phyloP scores from a whole-genome alignment of 768 basidiomycete genomes.

The Amanita brunnescens region DNA sequence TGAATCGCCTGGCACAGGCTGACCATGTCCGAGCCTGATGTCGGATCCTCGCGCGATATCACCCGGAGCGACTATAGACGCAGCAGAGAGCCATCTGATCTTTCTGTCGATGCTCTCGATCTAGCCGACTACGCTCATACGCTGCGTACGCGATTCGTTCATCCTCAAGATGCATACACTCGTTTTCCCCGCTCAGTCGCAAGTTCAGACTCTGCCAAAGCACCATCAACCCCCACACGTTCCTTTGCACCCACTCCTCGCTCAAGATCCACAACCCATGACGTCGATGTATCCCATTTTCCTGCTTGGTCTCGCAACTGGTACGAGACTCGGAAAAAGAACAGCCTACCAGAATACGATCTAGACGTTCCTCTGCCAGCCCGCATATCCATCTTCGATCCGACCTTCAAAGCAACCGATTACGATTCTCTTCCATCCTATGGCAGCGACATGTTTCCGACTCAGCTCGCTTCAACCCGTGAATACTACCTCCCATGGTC shows the following conservation, averaged over 20 bases:
- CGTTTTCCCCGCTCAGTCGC: conserved; percentile 19
- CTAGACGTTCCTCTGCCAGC: conserved; percentile 16
- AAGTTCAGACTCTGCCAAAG: no score
- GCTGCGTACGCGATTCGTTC: conserved; percentile 22
- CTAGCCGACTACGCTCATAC: conserved; percentile 61
- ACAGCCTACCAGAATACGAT: conserved; percentile 14
- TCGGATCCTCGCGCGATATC: no score
- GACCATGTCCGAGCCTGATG: background rate
- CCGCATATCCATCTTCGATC: conserved; percentile 24
- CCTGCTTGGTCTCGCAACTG: conserved; percentile 57
- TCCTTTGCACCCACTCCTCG: conserved; percentile 17
- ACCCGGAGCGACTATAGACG: no score
- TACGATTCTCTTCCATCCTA: conserved; percentile 8
- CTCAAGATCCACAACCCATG: conserved; percentile 20
- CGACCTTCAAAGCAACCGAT: conserved; percentile 16
- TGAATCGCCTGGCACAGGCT: background rate
- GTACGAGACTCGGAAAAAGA: conserved; percentile 31
- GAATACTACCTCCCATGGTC: conserved; percentile 37
- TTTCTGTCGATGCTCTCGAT: conserved; percentile 63
- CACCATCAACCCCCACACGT: conserved; percentile 16
- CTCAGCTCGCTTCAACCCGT: conserved; percentile 4
- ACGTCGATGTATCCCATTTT: conserved; percentile 54
- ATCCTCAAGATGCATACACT: conserved; percentile 6
- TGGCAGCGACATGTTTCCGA: conserved; percentile 1
- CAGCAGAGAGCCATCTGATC: conserved; percentile 52